These are phyloP conservation scores for Exophiala sp. DNA, from an alignment of 2,329 filamentous ascomycete species.

Conservation along the genomic window DNA sequence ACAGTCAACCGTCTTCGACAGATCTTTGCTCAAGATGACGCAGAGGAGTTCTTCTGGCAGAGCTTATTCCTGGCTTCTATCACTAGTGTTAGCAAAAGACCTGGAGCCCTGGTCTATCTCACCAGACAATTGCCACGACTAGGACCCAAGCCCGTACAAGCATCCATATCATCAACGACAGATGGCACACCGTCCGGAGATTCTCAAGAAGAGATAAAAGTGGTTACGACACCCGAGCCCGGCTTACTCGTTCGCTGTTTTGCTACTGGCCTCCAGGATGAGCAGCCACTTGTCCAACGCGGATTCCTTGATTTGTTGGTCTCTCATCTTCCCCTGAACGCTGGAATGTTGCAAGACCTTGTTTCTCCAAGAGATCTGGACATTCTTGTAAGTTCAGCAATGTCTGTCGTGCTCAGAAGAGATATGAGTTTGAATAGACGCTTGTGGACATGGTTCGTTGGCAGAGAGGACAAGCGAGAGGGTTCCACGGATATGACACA, in stretches of 20 bases:
- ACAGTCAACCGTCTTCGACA: constrained; percentile 75
- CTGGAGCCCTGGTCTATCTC: constrained; percentile 84
- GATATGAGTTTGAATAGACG: constrained; percentile 96
- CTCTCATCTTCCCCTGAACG: constrained; percentile 81
- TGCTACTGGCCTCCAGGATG: constrained; percentile 79
- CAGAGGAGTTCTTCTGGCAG: constrained; percentile 95
- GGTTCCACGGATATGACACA: constrained; percentile 14
- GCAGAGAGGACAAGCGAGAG: constrained; percentile 56
- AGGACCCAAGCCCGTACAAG: constrained; percentile 38
- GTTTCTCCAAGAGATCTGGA: constrained; percentile 75
- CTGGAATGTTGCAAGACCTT: constrained; percentile 70
- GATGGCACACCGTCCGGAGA: constrained; percentile 38
- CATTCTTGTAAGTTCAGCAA: constrained; percentile 74
- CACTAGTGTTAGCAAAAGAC: constrained; percentile 77
- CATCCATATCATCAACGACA: constrained; percentile 22
- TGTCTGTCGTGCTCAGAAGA: constrained; percentile 79
- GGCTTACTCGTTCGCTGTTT: constrained; percentile 88
- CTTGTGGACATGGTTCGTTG: constrained; percentile 94
- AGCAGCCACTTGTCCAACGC: constrained; percentile 86
- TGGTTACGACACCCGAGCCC: constrained; percentile 85
- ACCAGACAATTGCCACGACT: constrained; percentile 73
- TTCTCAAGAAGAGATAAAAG: constrained; percentile 53
- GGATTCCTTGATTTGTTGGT: constrained; percentile 92
- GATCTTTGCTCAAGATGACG: constrained; percentile 59
- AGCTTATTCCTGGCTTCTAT: constrained; percentile 93